Evolutionary conservation across 441 rosid genomes (phyloP).

Genomic region (Aleurites moluccanus): DNA sequence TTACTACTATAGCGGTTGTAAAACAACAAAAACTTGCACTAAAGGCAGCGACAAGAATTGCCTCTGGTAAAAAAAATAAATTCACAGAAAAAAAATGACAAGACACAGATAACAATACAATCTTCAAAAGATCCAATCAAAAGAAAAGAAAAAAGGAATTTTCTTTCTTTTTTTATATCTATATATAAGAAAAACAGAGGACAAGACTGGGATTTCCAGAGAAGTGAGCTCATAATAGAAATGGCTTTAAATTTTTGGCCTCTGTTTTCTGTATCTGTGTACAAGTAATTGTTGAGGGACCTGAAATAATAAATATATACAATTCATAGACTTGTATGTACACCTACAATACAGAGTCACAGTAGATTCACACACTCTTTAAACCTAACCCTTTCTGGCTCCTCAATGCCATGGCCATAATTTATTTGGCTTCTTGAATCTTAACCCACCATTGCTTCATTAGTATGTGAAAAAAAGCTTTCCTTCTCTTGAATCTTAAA

Average conservation of each 20-base stretch:
- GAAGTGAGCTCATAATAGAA: not conserved
- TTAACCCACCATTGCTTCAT: not conserved
- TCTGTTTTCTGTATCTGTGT: not conserved
- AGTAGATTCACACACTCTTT: not conserved
- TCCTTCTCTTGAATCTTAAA: constrained; percentile 22
- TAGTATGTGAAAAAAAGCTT: not conserved
- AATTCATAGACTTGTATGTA: not conserved
- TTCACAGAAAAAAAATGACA: not conserved
- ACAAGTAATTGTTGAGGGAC: constrained; percentile 2
- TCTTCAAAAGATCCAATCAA: not conserved
- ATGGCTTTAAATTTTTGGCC: not conserved
- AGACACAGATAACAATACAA: constrained; percentile 11
- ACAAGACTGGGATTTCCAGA: too few species aligned
- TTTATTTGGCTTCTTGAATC: not conserved
- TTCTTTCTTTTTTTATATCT: too few species aligned
- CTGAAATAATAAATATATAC: not conserved
- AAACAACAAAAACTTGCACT: not conserved
- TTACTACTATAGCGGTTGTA: not conserved
- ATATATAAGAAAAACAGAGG: too few species aligned
- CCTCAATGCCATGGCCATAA: not conserved
- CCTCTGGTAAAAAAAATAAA: not conserved
- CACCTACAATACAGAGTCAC: not conserved
- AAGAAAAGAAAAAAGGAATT: too few species aligned
- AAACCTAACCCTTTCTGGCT: not conserved
- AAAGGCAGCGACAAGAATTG: not conserved